phyloP scores from a whole-genome alignment of 139 green algal genomes.

The Tetraselmis striata region DNA sequence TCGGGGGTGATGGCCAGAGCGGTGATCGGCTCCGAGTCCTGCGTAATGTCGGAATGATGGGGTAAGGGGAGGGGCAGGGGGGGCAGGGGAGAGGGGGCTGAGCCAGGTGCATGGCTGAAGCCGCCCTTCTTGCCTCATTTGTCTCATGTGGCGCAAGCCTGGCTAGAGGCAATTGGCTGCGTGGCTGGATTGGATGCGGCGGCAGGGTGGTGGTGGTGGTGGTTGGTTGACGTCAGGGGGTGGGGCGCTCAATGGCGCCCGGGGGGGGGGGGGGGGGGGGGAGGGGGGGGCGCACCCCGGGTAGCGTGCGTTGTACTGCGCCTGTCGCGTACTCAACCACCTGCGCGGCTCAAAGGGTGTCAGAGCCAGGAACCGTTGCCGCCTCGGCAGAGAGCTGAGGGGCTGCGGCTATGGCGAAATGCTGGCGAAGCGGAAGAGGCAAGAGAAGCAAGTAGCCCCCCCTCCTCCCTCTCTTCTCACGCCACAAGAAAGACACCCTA shows the following conservation, averaged over 20 bases:
- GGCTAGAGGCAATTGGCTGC: not conserved
- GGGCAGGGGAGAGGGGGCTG: too few species aligned
- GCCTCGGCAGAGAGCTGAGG: too few species aligned
- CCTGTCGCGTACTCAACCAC: constrained; percentile 59
- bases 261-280: not conserved
- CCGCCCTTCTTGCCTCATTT: not conserved
- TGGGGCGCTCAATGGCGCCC: not conserved
- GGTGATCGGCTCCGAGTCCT: constrained; percentile 86
- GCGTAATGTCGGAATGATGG: not conserved
- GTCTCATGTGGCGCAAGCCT: not conserved
- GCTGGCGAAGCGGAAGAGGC: too few species aligned
- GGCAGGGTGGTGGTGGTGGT: not conserved
- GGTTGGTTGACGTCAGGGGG: not conserved
- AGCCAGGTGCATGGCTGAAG: too few species aligned
- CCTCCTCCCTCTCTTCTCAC: too few species aligned
- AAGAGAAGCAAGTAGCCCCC: too few species aligned
- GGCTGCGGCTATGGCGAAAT: too few species aligned
- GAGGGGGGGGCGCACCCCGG: constrained; percentile 49
- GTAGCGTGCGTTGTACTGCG: constrained; percentile 45
- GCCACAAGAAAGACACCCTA: too few species aligned
- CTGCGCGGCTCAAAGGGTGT: too few species aligned
- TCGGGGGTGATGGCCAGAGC: constrained; percentile 69
- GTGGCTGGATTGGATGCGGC: not conserved
- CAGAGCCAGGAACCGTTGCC: too few species aligned
- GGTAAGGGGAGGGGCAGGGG: too few species aligned